Base-by-base conservation (phyloP, 495 filamentous ascomycete species). In the Penicillium pancosmium region DNA sequence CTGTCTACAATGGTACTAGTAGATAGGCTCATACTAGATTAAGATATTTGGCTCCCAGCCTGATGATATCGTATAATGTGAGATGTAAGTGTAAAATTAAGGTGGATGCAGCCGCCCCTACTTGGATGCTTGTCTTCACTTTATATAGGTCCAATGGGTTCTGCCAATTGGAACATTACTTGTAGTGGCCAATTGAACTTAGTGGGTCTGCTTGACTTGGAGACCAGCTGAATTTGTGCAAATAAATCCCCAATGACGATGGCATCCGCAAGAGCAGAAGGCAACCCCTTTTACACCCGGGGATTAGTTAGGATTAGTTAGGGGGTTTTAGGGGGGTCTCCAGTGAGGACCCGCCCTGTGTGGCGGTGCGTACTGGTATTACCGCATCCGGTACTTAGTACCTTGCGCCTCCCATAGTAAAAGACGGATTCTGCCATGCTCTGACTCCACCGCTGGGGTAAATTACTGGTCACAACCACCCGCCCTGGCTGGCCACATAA, bases 291-390 rank as follows among this genome's bases (percentile, higher is more conserved):
- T 64, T 55, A 62, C 57, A 61, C 46, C 54, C 54, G 53, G 46
- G 47, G 36, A 34, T 63, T 60, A 63, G 19, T 21, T 21, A 21
- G 19, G 19, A 21, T 21, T 21, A 21, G 19, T 21, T 21, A 21
- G 19, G 19, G 19, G 19, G 19, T 21, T 21, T 2, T 21, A 21
- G 19, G 59, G 67, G 67, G 57, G 64, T 43, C 43, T 25, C 50
- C 25, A 49, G 41, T 60, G 0, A 61, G 56, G 63, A 51, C 54
- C 46, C 46, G 50, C 38, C 48, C 16, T 60, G 67, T 68, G 68
- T 68, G 68, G 68, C 64, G 64, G 67, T 69, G 68, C 63, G 68
- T 68, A 62, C 43, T 19, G 0, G 52, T 58, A 70, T 63, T 58
- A 68, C 65, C 15, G 23, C n/a, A 1, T 31, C 40, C 54, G 6